Evolutionary conservation across 805 yeast species (phyloP), one percentile per base, ranked within the genome.

Genomic region (Lipomyces lipofer): DNA sequence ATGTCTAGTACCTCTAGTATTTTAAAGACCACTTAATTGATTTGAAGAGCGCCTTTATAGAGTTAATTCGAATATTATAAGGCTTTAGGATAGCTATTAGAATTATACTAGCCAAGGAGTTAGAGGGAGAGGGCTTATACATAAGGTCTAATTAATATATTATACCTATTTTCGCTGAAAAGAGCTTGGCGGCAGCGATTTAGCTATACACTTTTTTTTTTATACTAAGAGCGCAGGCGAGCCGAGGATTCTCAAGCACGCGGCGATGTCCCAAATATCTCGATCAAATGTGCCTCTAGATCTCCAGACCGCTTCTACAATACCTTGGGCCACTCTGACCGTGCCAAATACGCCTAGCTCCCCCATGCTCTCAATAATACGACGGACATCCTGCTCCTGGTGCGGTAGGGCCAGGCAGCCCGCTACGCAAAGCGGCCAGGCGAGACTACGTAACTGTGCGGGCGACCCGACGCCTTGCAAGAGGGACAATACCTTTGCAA

Each of bases 181-280:
- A n/a, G n/a, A n/a, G n/a, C n/a, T n/a, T n/a, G n/a, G n/a, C n/a
- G n/a, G n/a, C n/a, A n/a, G n/a, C n/a, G n/a, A n/a, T n/a, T n/a
- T n/a, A n/a, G n/a, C n/a, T n/a, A n/a, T n/a, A n/a, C n/a, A n/a
- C n/a, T n/a, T n/a, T n/a, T n/a, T 15, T 13, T 35, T 35, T 24
- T 35, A 35, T 17, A 35, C 40, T 10, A 35, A 24, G 17, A 35
- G 21, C 22, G 21, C 40, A 12, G 21, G 40, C 17, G 17, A 21
- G 21, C 40, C 40, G 17, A 17, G 40, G 40, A 21, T 35, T 35
- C 24, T 35, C 17, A 35, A 35, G 40, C 40, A 35, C 40, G 40
- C 21, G 21, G 40, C 40, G 4, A 35, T 21, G 40, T 35, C 40
- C 22, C 22, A 24, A 24, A 21, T 35, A 21, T 12, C 24, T 17